A percentile compares a stretch with the other conserved stretches of the same genome.
Evolutionary conservation across 2,329 filamentous ascomycete species (phyloP).

Genomic region (Ophiostoma tasmaniense): DNA sequence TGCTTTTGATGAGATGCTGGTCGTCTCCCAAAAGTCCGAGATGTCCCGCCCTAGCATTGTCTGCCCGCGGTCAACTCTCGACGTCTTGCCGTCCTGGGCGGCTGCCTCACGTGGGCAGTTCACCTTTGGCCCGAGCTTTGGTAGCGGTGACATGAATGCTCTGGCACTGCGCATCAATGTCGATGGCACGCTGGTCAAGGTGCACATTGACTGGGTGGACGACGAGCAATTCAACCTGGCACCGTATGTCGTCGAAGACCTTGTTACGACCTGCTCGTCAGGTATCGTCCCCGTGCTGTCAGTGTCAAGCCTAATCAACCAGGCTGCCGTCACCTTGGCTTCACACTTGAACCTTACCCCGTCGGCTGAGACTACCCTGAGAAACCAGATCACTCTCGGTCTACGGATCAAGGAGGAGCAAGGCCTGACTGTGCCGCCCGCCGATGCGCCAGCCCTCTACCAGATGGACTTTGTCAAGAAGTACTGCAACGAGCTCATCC

Average conservation of each 20-base stretch:
- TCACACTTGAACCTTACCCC: not conserved
- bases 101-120: conserved; percentile 19
- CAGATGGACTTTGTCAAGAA: not conserved
- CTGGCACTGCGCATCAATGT: not conserved
- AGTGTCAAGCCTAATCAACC: not conserved
- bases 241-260: not conserved
- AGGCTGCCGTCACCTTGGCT: not conserved
- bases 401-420: not conserved
- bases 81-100: conserved; percentile 36
- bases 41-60: conserved; percentile 26
- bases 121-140: conserved; percentile 26
- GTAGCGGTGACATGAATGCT: conserved; percentile 29
- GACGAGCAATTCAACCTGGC: not conserved
- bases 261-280: not conserved
- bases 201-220: not conserved
- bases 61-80: conserved; percentile 30
- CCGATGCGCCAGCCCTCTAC: not conserved
- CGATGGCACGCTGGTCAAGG: not conserved
- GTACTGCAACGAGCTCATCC: not conserved
- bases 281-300: not conserved
- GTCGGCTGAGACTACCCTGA: not conserved
- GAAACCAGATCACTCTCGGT: not conserved
- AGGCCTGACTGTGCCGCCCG: not conserved
- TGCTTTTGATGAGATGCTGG: not conserved
- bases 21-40: not conserved